Evolutionary conservation across 768 basidiomycete genomes (phyloP).

Genomic region (Termitomyces sp.): DNA sequence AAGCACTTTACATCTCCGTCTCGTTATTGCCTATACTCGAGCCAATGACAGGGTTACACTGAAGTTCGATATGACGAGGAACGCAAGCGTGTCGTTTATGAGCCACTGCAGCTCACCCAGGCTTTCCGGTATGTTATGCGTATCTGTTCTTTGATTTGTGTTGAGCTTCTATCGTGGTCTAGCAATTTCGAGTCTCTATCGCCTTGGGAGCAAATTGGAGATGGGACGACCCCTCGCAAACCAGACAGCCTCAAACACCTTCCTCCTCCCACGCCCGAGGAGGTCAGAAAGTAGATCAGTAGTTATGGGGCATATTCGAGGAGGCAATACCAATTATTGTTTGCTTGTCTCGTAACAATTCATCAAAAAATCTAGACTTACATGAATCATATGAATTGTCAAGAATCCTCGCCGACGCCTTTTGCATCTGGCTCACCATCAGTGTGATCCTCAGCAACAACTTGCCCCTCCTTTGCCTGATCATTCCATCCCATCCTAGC

Average conservation of each 20-base stretch:
- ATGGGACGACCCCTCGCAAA: conserved; percentile 39
- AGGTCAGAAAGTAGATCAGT: conserved; percentile 66
- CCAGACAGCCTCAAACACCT: conserved; percentile 75
- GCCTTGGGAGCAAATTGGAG: conserved; percentile 95
- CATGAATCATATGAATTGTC: conserved; percentile 25
- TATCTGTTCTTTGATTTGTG: not conserved
- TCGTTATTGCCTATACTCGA: not conserved
- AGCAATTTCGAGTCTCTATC: conserved; percentile 92
- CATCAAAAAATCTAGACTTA: conserved; percentile 1
- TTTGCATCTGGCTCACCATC: conserved; percentile 9
- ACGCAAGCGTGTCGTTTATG: conserved; percentile 94
- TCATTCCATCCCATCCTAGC: conserved; percentile 78
- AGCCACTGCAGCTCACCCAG: conserved; percentile 95
- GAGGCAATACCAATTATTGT: conserved; percentile 6
- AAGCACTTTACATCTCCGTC: conserved; percentile 19
- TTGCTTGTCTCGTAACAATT: conserved; percentile 4
- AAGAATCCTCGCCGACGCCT: conserved; percentile 18
- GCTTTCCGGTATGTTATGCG: conserved; percentile 75
- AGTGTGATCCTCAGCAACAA: conserved; percentile 6
- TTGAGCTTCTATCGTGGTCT: not conserved
- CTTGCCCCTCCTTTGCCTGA: conserved; percentile 5
- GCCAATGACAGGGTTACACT: conserved; percentile 76
- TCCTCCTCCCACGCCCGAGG: conserved; percentile 70
- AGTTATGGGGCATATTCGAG: not conserved
- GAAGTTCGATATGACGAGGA: conserved; percentile 98